Evolutionary conservation across 176 grass and related monocot genomes (phyloP).

Genomic region (Canna indica): DNA sequence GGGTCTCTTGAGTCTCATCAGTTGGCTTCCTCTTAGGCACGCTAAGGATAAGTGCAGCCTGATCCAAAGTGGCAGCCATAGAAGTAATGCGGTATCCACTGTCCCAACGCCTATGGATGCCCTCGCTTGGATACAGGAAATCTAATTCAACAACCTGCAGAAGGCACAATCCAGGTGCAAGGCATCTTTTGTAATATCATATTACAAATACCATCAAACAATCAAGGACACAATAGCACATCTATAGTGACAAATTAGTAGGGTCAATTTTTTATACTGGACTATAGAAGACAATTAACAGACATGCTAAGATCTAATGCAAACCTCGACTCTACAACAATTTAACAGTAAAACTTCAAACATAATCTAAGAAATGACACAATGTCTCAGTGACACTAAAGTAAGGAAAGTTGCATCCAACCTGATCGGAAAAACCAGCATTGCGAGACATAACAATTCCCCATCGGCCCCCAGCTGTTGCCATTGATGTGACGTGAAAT

Average conservation of each 20-base stretch:
- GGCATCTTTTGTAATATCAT: not conserved
- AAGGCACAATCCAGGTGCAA: not conserved
- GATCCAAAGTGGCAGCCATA: slow-evolving; percentile 57
- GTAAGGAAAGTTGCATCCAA: slow-evolving; percentile 6
- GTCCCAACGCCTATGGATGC: slow-evolving; percentile 63
- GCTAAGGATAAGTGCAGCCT: slow-evolving; percentile 54
- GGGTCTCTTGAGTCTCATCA: slow-evolving; percentile 66
- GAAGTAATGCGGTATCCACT: slow-evolving; percentile 49
- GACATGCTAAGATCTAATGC: too few relatives aligned
- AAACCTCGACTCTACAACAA: not conserved
- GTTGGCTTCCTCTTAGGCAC: slow-evolving; percentile 45
- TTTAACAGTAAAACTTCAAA: not conserved
- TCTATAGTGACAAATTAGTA: too few relatives aligned
- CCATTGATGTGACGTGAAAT: slow-evolving; percentile 67
- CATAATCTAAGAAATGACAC: not conserved
- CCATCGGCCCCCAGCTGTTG: slow-evolving; percentile 53
- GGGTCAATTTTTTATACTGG: too few relatives aligned
- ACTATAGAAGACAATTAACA: too few relatives aligned
- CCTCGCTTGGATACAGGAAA: slow-evolving; percentile 67
- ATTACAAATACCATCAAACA: not conserved
- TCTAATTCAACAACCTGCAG: slow-evolving; percentile 61
- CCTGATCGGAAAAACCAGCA: slow-evolving; percentile 58
- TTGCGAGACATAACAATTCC: slow-evolving; percentile 69
- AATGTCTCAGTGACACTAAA: not conserved
- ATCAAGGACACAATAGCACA: not conserved